phyloP scores from a whole-genome alignment of 2,329 filamentous ascomycete genomes.

The Diaporthe ampelina region DNA sequence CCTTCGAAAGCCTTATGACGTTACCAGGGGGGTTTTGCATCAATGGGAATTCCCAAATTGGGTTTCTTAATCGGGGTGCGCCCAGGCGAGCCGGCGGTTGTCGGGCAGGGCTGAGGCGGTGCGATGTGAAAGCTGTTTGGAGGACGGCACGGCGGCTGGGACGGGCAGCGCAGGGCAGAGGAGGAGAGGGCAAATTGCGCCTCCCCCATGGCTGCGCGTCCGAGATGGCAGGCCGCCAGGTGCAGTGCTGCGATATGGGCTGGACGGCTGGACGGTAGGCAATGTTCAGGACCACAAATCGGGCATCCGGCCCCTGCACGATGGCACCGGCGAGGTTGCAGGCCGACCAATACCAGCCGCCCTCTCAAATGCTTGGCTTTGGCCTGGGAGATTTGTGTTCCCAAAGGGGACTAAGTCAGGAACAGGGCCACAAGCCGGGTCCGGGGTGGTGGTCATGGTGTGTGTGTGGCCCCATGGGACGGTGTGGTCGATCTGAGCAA shows the following conservation, averaged over 20 bases:
- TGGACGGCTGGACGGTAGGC: background rate
- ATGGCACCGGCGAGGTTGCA: constrained; percentile 9
- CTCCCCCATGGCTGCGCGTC: background rate
- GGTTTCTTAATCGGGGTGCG: constrained; percentile 13
- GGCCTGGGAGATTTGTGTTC: constrained; percentile 21
- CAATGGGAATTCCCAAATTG: constrained; percentile 29
- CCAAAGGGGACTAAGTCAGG: constrained; percentile 33
- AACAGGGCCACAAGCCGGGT: constrained; percentile 16
- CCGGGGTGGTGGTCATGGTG: background rate
- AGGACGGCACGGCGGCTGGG: constrained; percentile 11
- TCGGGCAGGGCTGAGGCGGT: constrained; percentile 7
- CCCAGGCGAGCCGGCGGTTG: constrained; percentile 17
- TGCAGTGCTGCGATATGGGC: background rate
- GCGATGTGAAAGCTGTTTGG: background rate
- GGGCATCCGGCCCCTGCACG: constrained; percentile 8
- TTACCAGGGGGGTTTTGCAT: constrained; percentile 7
- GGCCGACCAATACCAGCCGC: constrained; percentile 28
- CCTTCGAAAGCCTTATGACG: constrained; percentile 13
- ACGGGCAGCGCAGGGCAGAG: background rate
- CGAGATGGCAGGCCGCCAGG: background rate
- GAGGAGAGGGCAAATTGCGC: background rate
- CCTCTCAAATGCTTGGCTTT: constrained; percentile 29
- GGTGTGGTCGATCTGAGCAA: constrained; percentile 25
- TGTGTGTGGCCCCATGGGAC: background rate
- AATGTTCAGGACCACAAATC: constrained; percentile 20